Evolutionary conservation across 169 alveolate species (phyloP), one percentile per base, ranked within the genome.

Genomic region (Plasmodium gallinaceum): DNA sequence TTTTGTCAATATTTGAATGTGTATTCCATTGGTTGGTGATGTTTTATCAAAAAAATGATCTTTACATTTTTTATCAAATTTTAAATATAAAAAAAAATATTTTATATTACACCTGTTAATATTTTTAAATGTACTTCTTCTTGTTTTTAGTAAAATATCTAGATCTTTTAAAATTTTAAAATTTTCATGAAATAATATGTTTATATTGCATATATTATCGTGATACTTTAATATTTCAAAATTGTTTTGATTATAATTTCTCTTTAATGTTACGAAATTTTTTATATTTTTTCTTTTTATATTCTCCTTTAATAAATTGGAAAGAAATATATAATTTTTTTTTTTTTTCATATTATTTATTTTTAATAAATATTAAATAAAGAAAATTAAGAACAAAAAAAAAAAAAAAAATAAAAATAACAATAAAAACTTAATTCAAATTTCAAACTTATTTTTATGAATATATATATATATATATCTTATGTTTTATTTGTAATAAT

Each of bases 31-130:
- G 5, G 9, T 52, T 8, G 83, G 90, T n/a, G 14, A 20, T n/a
- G 83, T 32, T 14, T 80, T 54, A 20, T 62, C 39, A 39, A 80
- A 16, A 66, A 80, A 80, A 32, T 80, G 90, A n/a, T 80, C 54
- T 43, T n/a, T 12, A 71, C 71, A 39, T 54, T 58, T 26, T 9
- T 68, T n/a, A 45, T 60, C 68, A 68, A 80, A 80, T 32, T 69
- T 37, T 16, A 80, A 46, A 80, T 62, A 80, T 10, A 80, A 14
- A 54, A 80, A 80, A 9, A 80, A 1, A 65, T 52, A 68, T 51
- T 66, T 80, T 69, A 80, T 80, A 71, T 51, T 26, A 7, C 54
- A 26, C 18, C 16, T 42, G 9, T 39, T 66, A 18, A 80, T 46
- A 45, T 62, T 45, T 61, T 66, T 80, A 80, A 26, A 80, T 51